Conservation (phyloP, 2,329 filamentous ascomycete species). For the Aspergillus caelatus region DNA sequence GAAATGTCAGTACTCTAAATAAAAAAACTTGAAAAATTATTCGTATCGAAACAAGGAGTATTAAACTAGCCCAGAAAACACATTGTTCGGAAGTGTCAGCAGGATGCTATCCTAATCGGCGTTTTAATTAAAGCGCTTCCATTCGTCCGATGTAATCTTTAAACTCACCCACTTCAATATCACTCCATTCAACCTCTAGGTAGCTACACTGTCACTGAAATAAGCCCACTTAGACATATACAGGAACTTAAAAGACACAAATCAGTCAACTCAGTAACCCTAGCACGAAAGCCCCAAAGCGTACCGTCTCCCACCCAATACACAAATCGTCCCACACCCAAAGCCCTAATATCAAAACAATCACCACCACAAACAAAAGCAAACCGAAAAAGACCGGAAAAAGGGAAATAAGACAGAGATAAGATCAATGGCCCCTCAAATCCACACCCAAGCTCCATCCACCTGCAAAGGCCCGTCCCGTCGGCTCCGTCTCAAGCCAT, state of each 20-base stretch:
- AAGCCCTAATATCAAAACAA: not conserved
- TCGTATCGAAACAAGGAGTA: not conserved
- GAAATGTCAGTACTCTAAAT: not conserved
- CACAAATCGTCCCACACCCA: not conserved
- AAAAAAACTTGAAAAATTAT: not conserved
- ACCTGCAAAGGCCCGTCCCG: constrained; percentile 15
- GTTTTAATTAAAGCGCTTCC: not conserved
- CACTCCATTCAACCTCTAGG: not conserved
- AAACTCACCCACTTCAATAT: not conserved
- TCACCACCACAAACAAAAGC: not conserved
- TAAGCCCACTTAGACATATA: not conserved
- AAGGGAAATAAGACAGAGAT: not conserved
- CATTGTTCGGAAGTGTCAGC: too few relatives aligned
- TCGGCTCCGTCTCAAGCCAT: not conserved
- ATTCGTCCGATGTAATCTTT: not conserved
- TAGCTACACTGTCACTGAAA: too few relatives aligned
- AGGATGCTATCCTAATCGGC: not conserved
- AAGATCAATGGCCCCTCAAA: not conserved
- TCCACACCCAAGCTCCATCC: not conserved
- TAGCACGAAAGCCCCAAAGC: not conserved
- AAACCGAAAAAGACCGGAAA: not conserved
- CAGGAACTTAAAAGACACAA: not conserved
- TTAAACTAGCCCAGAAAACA: not conserved
- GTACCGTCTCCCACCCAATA: not conserved
- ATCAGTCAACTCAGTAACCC: not conserved